Evolutionary conservation across 805 yeast species (phyloP).

Genomic region (Suhomyces vadensis): DNA sequence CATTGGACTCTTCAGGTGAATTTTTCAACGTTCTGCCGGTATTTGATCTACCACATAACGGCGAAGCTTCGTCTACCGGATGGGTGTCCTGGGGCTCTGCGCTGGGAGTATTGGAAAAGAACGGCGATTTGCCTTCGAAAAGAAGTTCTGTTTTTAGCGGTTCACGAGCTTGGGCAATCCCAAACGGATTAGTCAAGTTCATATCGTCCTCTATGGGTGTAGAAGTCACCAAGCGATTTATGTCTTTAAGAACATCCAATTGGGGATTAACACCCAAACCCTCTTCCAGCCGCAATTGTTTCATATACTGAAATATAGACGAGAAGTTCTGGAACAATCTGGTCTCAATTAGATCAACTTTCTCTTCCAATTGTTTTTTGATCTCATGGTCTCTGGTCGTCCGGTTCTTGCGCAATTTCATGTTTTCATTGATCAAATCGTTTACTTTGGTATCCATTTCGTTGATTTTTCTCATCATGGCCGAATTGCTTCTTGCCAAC

Average conservation of each 20-base stretch:
- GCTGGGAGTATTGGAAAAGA: background rate
- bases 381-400: constrained; percentile 21
- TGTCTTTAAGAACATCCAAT: constrained; percentile 14
- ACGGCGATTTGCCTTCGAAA: background rate
- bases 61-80: background rate
- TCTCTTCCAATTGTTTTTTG: constrained; percentile 36
- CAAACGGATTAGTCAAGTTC: background rate
- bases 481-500: constrained; percentile 60
- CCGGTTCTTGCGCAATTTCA: constrained; percentile 38
- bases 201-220: constrained; percentile 2
- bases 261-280: constrained; percentile 29
- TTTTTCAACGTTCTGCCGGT: no score
- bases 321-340: constrained; percentile 43
- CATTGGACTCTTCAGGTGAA: background rate
- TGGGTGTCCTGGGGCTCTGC: background rate
- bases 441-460: constrained; percentile 54
- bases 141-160: background rate
- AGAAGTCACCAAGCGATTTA: constrained; percentile 6
- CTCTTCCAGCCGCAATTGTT: constrained; percentile 41
- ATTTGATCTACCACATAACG: background rate
- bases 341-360: constrained; percentile 41
- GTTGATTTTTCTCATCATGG: constrained; percentile 49
- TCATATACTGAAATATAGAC: constrained; percentile 46
- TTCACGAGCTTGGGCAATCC: background rate
- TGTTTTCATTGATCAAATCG: constrained; percentile 52